Evolutionary conservation across 2,329 filamentous ascomycete genomes (phyloP).

Genomic region (Aschersonia sp.): DNA sequence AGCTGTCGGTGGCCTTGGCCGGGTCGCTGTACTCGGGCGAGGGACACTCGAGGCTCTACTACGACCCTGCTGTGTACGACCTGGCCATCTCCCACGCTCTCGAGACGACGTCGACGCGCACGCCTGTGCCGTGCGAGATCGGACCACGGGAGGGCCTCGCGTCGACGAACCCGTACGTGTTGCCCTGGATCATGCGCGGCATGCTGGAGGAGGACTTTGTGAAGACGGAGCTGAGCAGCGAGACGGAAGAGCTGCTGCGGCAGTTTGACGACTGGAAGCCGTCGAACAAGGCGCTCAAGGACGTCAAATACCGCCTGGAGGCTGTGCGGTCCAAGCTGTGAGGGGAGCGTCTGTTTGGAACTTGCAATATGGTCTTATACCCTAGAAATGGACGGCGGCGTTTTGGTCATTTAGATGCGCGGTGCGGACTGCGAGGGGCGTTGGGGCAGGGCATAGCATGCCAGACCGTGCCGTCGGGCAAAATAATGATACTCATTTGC

Average conservation of each 20-base stretch:
- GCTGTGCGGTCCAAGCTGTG: slow-evolving; percentile 74
- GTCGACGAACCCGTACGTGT: slow-evolving; percentile 68
- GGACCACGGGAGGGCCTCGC: slow-evolving; percentile 17
- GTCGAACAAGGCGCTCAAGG: slow-evolving; percentile 75
- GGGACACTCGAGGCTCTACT: slow-evolving; percentile 86
- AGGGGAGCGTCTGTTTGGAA: background rate
- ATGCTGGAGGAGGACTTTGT: slow-evolving; percentile 86
- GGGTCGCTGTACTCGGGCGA: slow-evolving; percentile 86
- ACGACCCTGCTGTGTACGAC: slow-evolving; percentile 74
- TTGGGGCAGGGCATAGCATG: too few species aligned
- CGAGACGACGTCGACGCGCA: slow-evolving; percentile 47
- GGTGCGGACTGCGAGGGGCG: too few species aligned
- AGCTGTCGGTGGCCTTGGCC: slow-evolving; percentile 75
- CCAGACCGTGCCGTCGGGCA: too few species aligned
- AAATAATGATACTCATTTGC: too few species aligned
- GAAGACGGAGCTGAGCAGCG: slow-evolving; percentile 60
- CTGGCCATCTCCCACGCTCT: slow-evolving; percentile 59
- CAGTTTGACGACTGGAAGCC: slow-evolving; percentile 95
- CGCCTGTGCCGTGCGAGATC: slow-evolving; percentile 17
- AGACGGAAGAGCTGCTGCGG: slow-evolving; percentile 64
- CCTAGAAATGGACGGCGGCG: background rate
- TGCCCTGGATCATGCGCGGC: slow-evolving; percentile 93
- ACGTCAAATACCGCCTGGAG: slow-evolving; percentile 89
- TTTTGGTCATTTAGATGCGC: background rate
- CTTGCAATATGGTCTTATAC: background rate